Base-by-base conservation (phyloP, 345 rosid species). In the Atalantia buxifolia region DNA sequence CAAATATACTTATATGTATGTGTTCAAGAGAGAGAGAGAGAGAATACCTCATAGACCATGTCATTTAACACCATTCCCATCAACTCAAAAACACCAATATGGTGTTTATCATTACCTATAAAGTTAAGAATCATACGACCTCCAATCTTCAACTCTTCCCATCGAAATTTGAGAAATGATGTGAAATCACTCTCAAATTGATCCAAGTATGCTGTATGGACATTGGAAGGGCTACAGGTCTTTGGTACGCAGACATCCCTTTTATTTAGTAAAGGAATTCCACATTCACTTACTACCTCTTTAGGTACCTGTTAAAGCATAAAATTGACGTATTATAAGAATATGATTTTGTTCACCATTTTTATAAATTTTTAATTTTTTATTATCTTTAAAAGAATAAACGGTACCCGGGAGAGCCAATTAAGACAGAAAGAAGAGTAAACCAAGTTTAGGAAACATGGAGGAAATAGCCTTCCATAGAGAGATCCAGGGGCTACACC, bases 401-500 rank as follows among this genome's bases (percentile, higher is more conserved):
- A 12, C 14, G 50, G 50, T 62, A 73, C 80, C 78, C 30, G 30
- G 21, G 77, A 81, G 25, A 63, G 59, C 80, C 80, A 75, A 1
- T 78, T 72, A 53, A 85, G 79, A 55, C 81, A 45, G 7, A 42
- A 82, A 48, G 79, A 82, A 28, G 83, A 79, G 60, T 68, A 72
- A 62, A 77, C 76, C 40, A 83, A 71, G 56, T 80, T 73, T 48
- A 80, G 85, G 7, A 65, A 83, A 13, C 9, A 4, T 0, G 76
- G 33, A 1, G 79, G 83, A 70, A 83, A 80, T 3, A 76, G 83
- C 40, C 78, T 83, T 27, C 68, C 76, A 69, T 83, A 31, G 66
- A 76, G 80, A 59, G 31, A 61, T 21, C 85, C 80, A 16, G 83
- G 74, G 35, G 45, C 50, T 2, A 77, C 81, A 53, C 65, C 78